A percentile compares a stretch with the other conserved stretches of the same genome.
These are phyloP conservation scores for Penicillium bovifimosum DNA, from an alignment of 495 filamentous ascomycete genomes.

Conservation along the genomic window DNA sequence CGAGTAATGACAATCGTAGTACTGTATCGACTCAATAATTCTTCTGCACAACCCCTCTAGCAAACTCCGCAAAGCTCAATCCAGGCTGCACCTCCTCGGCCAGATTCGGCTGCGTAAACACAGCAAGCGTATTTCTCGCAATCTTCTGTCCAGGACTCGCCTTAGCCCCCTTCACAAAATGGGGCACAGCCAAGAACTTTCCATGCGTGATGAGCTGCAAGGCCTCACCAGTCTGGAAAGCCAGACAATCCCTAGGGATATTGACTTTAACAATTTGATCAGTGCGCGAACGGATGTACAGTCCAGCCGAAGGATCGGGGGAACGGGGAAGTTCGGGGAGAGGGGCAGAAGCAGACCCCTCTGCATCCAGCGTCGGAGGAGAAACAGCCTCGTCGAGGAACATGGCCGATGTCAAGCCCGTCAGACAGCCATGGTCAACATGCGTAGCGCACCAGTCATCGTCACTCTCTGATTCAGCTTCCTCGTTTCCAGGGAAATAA, in stretches of 20 bases:
- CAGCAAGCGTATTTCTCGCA: slow-evolving; percentile 88
- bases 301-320: slow-evolving; percentile 76
- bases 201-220: slow-evolving; percentile 84
- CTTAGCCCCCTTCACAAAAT: slow-evolving; percentile 77
- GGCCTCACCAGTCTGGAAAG: slow-evolving; percentile 93
- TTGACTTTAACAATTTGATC: slow-evolving; percentile 76
- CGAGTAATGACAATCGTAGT: too few species aligned
- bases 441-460: slow-evolving; percentile 98
- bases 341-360: not conserved
- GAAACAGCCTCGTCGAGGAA: slow-evolving; percentile 74
- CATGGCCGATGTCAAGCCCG: slow-evolving; percentile 91
- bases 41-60: slow-evolving; percentile 72
- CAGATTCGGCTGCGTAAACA: slow-evolving; percentile 96
- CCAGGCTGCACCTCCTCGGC: slow-evolving; percentile 73
- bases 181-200: slow-evolving; percentile 87
- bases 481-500: slow-evolving; percentile 60
- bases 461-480: slow-evolving; percentile 43
- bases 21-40: slow-evolving; percentile 50
- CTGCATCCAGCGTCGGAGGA: slow-evolving; percentile 33
- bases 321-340: slow-evolving; percentile 65
- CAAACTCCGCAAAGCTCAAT: slow-evolving; percentile 81
- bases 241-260: slow-evolving; percentile 85
- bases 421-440: slow-evolving; percentile 87
- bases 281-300: slow-evolving; percentile 85
- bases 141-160: slow-evolving; percentile 38